A percentile compares a stretch with the other conserved stretches of the same genome.
phyloP scores from a whole-genome alignment of 148 eudicot species.

The Camellia japonica region DNA sequence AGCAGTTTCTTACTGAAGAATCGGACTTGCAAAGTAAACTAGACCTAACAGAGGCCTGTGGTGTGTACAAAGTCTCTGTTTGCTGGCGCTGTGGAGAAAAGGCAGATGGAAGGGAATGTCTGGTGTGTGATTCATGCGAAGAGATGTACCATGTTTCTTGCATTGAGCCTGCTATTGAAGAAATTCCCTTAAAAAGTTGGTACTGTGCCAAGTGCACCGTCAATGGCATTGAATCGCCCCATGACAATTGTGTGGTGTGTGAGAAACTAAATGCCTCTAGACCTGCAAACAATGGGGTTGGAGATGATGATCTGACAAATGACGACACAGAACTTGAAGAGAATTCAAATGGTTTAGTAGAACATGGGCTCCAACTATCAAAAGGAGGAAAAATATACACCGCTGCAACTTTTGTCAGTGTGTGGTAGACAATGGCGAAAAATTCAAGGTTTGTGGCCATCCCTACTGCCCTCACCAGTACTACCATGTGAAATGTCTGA shows the following conservation, averaged over 20 bases:
- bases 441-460: conserved; percentile 67
- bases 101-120: conserved; percentile 64
- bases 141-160: conserved; percentile 82
- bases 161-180: conserved; percentile 64
- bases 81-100: conserved; percentile 65
- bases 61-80: conserved; percentile 29
- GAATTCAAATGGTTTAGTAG: conserved; percentile 38
- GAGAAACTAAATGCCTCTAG: conserved; percentile 46
- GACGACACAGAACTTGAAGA: conserved; percentile 44
- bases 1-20: conserved; percentile 41
- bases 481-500: conserved; percentile 76
- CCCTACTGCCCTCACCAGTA: conserved; percentile 54
- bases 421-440: conserved; percentile 38
- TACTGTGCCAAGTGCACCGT: conserved; percentile 68
- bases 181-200: conserved; percentile 77
- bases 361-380: conserved; percentile 32
- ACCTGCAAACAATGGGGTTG: conserved; percentile 22
- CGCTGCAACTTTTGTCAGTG: conserved; percentile 55
- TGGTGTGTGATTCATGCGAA: conserved; percentile 91
- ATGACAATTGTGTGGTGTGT: conserved; percentile 75
- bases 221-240: conserved; percentile 55
- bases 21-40: conserved; percentile 31
- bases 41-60: conserved; percentile 47
- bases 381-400: conserved; percentile 25
- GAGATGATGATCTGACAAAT: conserved; percentile 19